Conservation (phyloP, 2,329 filamentous ascomycete species). For the Aureobasidium sp. region DNA sequence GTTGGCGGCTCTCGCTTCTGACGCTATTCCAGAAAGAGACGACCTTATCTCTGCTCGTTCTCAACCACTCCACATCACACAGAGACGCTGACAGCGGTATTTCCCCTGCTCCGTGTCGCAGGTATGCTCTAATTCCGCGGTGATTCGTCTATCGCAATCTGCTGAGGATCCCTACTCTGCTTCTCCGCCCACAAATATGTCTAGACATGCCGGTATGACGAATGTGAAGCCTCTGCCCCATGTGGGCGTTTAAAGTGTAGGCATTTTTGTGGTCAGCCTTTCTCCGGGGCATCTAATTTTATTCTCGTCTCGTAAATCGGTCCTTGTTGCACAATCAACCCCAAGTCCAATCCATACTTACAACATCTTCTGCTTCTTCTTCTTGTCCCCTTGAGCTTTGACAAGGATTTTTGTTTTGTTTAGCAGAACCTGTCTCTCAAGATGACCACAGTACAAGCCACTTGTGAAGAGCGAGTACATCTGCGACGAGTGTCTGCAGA, state of each 20-base stretch:
- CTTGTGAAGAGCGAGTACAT: conserved; percentile 20
- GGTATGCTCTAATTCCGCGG: not conserved
- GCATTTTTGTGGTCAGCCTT: conserved; percentile 1
- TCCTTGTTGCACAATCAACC: not conserved
- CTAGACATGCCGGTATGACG: conserved; percentile 11
- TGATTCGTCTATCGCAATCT: conserved; percentile 4
- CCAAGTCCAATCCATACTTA: not conserved
- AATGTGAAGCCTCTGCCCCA: not conserved
- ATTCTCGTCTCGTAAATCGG: conserved; percentile 7
- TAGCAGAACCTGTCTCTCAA: not conserved
- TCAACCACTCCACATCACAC: conserved; percentile 6
- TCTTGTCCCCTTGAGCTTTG: not conserved
- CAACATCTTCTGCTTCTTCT: not conserved
- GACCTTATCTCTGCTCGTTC: conserved; percentile 13
- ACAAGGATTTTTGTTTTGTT: not conserved
- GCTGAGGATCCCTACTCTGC: not conserved
- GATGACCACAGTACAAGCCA: conserved; percentile 15
- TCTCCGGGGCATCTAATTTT: not conserved
- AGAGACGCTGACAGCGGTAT: conserved; percentile 3
- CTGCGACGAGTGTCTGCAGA: conserved; percentile 20
- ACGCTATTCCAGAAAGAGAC: conserved; percentile 6
- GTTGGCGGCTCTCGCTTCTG: conserved; percentile 2
- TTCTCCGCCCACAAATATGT: conserved; percentile 3
- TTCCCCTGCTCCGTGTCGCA: not conserved
- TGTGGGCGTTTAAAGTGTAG: conserved; percentile 2